These are phyloP conservation scores for Pyrrhoderma noxium DNA, from an alignment of 1,284 basidiomycete species.

Conservation along the genomic window DNA sequence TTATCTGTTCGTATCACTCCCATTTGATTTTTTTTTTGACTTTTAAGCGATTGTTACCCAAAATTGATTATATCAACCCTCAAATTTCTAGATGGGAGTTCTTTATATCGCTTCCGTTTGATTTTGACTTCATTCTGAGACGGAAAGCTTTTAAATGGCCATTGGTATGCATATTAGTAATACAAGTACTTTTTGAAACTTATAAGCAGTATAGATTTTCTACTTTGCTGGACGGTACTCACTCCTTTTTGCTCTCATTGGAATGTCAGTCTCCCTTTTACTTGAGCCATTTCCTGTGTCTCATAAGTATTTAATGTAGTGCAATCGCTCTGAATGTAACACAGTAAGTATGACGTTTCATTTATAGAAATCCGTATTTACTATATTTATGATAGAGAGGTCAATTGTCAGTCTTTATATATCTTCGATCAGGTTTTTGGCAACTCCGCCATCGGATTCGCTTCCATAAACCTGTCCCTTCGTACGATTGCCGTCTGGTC, in stretches of 20 bases:
- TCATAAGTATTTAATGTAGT: constrained; percentile 32
- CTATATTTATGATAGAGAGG: constrained; percentile 32
- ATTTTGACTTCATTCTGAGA: constrained; percentile 56
- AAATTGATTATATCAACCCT: constrained; percentile 3
- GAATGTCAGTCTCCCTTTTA: constrained; percentile 41
- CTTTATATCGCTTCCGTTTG: constrained; percentile 57
- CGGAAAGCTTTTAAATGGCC: constrained; percentile 59
- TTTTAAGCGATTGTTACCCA: neutral
- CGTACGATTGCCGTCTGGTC: constrained; percentile 74
- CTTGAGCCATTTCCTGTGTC: neutral
- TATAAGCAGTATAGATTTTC: constrained; percentile 52
- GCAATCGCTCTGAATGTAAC: constrained; percentile 52
- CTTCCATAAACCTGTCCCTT: constrained; percentile 73
- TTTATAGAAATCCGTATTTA: constrained; percentile 1
- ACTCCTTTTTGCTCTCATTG: constrained; percentile 58
- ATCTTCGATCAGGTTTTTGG: constrained; percentile 69
- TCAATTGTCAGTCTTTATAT: constrained; percentile 63
- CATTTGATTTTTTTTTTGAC: neutral
- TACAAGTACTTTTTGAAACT: neutral
- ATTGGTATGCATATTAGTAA: constrained; percentile 33
- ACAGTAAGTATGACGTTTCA: constrained; percentile 29
- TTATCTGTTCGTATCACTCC: constrained; percentile 47
- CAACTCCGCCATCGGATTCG: constrained; percentile 64
- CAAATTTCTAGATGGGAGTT: constrained; percentile 48
- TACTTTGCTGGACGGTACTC: constrained; percentile 71